Percentiles rank a stretch among this genome's conserved stretches.
Evolutionary conservation across 768 basidiomycete genomes (phyloP).

Genomic region (Artomyces pyxidatus): DNA sequence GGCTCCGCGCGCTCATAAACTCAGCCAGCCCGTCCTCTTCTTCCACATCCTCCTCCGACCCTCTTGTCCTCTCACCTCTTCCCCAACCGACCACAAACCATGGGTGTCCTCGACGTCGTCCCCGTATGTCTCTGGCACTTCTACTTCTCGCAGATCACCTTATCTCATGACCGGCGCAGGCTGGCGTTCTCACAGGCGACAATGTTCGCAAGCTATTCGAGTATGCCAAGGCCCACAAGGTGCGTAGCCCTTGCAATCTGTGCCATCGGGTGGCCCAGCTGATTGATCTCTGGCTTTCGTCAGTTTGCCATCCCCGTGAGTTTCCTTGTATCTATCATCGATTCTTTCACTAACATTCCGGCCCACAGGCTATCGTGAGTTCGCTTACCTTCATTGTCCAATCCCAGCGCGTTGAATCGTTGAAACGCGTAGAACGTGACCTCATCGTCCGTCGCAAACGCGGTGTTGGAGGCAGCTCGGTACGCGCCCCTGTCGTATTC

Average conservation of each 20-base stretch:
- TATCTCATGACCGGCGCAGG: constrained; percentile 35
- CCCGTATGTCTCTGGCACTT: constrained; percentile 46
- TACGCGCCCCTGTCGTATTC: constrained; percentile 22
- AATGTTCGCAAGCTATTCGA: constrained; percentile 93
- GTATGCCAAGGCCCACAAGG: constrained; percentile 85
- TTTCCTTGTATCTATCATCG: constrained; percentile 15
- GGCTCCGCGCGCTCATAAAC: constrained; percentile 4
- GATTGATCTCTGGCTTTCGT: constrained; percentile 6
- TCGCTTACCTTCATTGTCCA: constrained; percentile 8
- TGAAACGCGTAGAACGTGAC: constrained; percentile 93
- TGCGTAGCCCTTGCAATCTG: constrained; percentile 27
- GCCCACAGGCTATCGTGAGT: constrained; percentile 69
- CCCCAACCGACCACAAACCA: constrained; percentile 21
- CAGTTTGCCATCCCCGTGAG: constrained; percentile 84
- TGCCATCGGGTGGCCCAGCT: not conserved
- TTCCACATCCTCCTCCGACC: constrained; percentile 1
- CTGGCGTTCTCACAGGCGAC: constrained; percentile 93
- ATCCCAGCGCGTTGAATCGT: constrained; percentile 3
- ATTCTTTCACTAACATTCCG: constrained; percentile 4
- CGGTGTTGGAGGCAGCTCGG: constrained; percentile 93
- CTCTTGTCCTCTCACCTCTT: not conserved
- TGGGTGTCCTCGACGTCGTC: constrained; percentile 81
- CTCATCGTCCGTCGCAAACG: constrained; percentile 91
- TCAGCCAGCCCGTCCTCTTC: not conserved
- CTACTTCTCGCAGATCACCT: not conserved